Evolutionary conservation across 2,329 filamentous ascomycete species (phyloP).

Genomic region (Xylariomycetidae sp.): DNA sequence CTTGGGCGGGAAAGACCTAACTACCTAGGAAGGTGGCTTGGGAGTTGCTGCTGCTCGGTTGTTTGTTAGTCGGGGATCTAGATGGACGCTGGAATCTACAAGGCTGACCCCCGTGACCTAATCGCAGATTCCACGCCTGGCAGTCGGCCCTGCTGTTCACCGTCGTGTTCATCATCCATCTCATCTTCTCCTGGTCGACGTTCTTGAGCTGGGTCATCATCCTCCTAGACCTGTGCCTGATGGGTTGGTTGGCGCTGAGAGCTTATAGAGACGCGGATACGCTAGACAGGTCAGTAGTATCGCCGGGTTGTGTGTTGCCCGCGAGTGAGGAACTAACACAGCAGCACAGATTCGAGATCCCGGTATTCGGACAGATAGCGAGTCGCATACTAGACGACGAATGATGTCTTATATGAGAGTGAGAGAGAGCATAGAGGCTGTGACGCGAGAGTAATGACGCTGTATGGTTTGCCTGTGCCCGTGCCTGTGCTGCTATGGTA

Average conservation of each 20-base stretch:
- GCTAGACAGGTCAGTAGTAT: slow-evolving; percentile 48
- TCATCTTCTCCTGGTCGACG: slow-evolving; percentile 79
- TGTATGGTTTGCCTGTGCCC: not conserved
- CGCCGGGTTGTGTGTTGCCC: not conserved
- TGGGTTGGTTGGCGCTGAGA: slow-evolving; percentile 67
- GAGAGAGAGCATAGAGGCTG: not conserved
- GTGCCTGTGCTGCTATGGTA: too few species aligned
- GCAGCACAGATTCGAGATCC: slow-evolving; percentile 69
- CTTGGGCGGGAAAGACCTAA: not conserved
- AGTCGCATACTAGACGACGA: slow-evolving; percentile 86
- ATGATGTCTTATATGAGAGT: slow-evolving; percentile 6
- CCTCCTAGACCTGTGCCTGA: slow-evolving; percentile 66
- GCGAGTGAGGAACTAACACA: slow-evolving; percentile 2
- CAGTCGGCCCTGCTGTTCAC: slow-evolving; percentile 83
- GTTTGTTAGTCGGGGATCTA: too few species aligned
- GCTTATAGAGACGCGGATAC: slow-evolving; percentile 79
- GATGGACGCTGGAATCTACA: not conserved
- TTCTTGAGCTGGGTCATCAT: slow-evolving; percentile 82
- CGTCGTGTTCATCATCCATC: slow-evolving; percentile 66
- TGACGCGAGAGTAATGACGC: not conserved
- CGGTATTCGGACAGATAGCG: slow-evolving; percentile 77
- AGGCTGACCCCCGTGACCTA: slow-evolving; percentile 15
- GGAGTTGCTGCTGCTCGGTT: too few species aligned
- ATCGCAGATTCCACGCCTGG: slow-evolving; percentile 96
- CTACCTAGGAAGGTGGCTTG: not conserved